Evolutionary conservation across 805 yeast genomes (phyloP).

Genomic region (Metschnikowia chrysomelidarum): DNA sequence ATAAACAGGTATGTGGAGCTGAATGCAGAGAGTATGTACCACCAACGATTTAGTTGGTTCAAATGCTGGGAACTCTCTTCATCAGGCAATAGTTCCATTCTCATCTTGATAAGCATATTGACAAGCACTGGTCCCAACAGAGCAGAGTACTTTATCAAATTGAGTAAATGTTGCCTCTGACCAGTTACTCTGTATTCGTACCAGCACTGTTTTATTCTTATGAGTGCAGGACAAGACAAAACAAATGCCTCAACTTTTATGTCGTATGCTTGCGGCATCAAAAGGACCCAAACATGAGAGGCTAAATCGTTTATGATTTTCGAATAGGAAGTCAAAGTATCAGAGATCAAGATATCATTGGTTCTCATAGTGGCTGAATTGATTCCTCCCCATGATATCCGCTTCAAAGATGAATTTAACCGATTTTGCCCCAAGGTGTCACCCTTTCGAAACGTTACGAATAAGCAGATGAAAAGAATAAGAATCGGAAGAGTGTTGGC

Average conservation of each 20-base stretch:
- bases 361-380: constrained; percentile 56
- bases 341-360: constrained; percentile 81
- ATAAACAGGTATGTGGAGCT: constrained; percentile 76
- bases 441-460: constrained; percentile 34
- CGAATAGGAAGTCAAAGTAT: constrained; percentile 78
- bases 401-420: constrained; percentile 45
- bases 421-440: constrained; percentile 40
- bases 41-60: constrained; percentile 30
- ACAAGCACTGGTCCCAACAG: constrained; percentile 47
- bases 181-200: constrained; percentile 57
- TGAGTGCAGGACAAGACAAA: constrained; percentile 58
- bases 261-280: constrained; percentile 27
- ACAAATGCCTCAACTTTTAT: constrained; percentile 29
- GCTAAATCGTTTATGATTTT: constrained; percentile 72
- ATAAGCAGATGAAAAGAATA: constrained; percentile 2
- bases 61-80: constrained; percentile 13
- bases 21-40: constrained; percentile 47
- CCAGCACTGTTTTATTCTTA: constrained; percentile 81
- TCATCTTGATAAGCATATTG: constrained; percentile 23
- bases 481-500: constrained; percentile 4
- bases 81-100: constrained; percentile 13
- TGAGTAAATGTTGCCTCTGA: constrained; percentile 58
- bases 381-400: constrained; percentile 60
- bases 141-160: constrained; percentile 72
- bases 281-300: constrained; percentile 48